Percentiles rank a stretch among this genome's conserved stretches.
Conservation (phyloP, 768 basidiomycete genomes). For the Dioszegia crocea region DNA sequence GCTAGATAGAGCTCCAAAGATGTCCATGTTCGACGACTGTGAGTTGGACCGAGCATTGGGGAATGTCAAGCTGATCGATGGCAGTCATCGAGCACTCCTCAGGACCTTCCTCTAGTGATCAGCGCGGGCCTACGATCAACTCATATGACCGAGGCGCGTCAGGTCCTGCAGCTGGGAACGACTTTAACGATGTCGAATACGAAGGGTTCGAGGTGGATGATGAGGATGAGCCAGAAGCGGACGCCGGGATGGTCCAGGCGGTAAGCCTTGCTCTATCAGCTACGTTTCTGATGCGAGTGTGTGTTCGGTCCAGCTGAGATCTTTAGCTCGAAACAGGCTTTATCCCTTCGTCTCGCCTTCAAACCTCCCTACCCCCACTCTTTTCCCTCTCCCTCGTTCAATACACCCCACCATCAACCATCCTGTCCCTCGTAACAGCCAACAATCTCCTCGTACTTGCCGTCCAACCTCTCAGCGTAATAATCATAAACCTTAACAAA, state of each 20-base stretch:
- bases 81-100: slow-evolving; percentile 82
- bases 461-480: slow-evolving; percentile 66
- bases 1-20: not conserved
- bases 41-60: not conserved
- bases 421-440: slow-evolving; percentile 74
- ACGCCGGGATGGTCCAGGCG: slow-evolving; percentile 55
- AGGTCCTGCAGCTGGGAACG: slow-evolving; percentile 39
- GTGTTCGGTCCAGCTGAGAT: slow-evolving; percentile 12
- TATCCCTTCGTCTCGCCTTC: slow-evolving; percentile 38
- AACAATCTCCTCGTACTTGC: slow-evolving; percentile 86
- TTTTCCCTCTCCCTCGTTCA: slow-evolving; percentile 60
- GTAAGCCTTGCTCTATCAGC: slow-evolving; percentile 44
- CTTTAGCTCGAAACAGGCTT: slow-evolving; percentile 50
- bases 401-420: slow-evolving; percentile 77
- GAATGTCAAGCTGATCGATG: not conserved
- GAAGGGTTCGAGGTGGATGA: slow-evolving; percentile 83
- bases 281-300: not conserved
- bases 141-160: slow-evolving; percentile 22
- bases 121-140: slow-evolving; percentile 12
- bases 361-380: slow-evolving; percentile 28
- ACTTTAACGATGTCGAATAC: slow-evolving; percentile 59
- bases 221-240: slow-evolving; percentile 50
- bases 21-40: slow-evolving; percentile 44
- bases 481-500: slow-evolving; percentile 83
- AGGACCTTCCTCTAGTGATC: slow-evolving; percentile 52